Evolutionary conservation across 2,329 filamentous ascomycete species (phyloP), one percentile per base, ranked within the genome.

Genomic region (Cladosporium sp.): DNA sequence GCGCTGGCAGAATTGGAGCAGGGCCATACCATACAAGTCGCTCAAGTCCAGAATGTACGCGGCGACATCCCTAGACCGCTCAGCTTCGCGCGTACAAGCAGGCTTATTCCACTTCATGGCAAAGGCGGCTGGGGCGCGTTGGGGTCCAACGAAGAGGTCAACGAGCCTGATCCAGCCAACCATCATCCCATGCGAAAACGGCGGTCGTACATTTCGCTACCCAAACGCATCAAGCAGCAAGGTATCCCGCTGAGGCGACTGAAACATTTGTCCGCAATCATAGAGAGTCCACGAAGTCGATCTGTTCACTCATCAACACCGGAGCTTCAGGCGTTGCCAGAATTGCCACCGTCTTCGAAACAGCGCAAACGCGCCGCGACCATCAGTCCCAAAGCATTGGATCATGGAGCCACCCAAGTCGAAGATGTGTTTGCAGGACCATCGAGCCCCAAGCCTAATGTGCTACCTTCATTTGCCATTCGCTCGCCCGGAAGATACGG

Each of bases 101-200:
- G 51, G 13, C 39, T 60, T 7, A 47, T 43, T 4, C 52, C 59
- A 16, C 49, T 53, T n/a, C 54, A 67, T 38, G 55, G 61, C 2
- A 63, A 62, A 38, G 63, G 62, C 12, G 69, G 68, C 32, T 75
- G 71, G 71, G 69, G 63, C 13, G 58, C 68, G 41, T 56, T 74
- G 8, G 61, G 61, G 9, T 74, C 71, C 1, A 61, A 64, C n/a
- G 70, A 73, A 33, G 56, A 58, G n/a, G 46, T 67, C 19, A 48
- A 61, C 35, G 54, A 55, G 41, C 49, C 55, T n/a, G 36, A 59
- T 11, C 42, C 40, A 7, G 41, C 50, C 7, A 38, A 36, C 3
- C 38, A 43, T 13, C 38, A 43, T 16, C 43, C 42, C 16, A 54
- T 55, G 49, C 53, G 55, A 22, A 60, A 62, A 52, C 55, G 60